Percentiles rank a stretch among this genome's conserved stretches.
These are phyloP conservation scores for Sutorius australiensis DNA, from an alignment of 768 basidiomycete species.

Conservation along the genomic window DNA sequence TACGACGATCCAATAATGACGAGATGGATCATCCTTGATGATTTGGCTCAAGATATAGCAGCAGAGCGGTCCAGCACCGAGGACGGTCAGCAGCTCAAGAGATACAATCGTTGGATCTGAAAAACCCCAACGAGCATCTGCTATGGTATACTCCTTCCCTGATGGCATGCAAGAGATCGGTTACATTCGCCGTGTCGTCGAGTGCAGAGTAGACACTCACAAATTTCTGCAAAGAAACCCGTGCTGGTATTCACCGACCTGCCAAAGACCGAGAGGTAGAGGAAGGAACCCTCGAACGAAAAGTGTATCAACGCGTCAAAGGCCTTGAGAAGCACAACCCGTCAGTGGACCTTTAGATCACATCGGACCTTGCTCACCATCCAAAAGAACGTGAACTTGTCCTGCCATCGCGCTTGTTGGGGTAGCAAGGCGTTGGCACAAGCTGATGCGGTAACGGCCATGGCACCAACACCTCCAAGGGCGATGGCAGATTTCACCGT, in stretches of 20 bases:
- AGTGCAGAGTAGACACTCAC: slow-evolving; percentile 39
- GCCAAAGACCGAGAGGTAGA: slow-evolving; percentile 74
- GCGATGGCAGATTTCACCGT: slow-evolving; percentile 62
- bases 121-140: slow-evolving; percentile 79
- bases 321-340: slow-evolving; percentile 39
- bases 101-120: slow-evolving; percentile 79
- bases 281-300: slow-evolving; percentile 74
- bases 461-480: slow-evolving; percentile 51
- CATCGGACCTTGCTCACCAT: slow-evolving; percentile 43
- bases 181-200: neutral
- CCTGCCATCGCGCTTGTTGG: slow-evolving; percentile 58
- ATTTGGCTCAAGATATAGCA: slow-evolving; percentile 69
- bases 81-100: slow-evolving; percentile 79
- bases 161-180: neutral
- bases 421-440: slow-evolving; percentile 57
- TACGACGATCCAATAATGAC: slow-evolving; percentile 68
- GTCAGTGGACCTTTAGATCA: neutral
- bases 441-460: slow-evolving; percentile 50
- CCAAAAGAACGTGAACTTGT: slow-evolving; percentile 74
- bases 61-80: slow-evolving; percentile 68
- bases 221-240: slow-evolving; percentile 70
- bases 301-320: slow-evolving; percentile 83
- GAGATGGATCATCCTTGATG: slow-evolving; percentile 56
- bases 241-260: slow-evolving; percentile 64
- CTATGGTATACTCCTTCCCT: slow-evolving; percentile 82